Conservation (phyloP, 495 filamentous ascomycete species). For the Aeminium ludgeri region DNA sequence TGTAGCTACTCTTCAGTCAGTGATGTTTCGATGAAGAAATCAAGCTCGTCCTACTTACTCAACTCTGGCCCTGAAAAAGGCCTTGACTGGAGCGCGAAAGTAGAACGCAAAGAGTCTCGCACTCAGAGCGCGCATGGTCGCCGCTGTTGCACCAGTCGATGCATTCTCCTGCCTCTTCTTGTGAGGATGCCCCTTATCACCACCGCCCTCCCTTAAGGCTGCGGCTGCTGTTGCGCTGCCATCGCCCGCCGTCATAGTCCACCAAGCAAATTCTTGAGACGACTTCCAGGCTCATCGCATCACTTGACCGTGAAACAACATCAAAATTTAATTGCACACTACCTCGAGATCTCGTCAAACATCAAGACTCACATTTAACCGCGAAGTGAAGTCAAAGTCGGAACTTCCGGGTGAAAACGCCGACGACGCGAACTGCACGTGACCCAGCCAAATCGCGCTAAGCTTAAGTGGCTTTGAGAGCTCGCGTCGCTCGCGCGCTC, state of each 20-base stretch:
- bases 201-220: constrained; percentile 1
- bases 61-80: constrained; percentile 75
- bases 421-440: no score
- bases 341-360: no score
- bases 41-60: constrained; percentile 41
- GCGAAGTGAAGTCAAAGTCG: no score
- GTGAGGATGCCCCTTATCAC: background rate
- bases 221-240: constrained; percentile 1
- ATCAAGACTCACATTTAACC: no score
- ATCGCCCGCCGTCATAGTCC: constrained; percentile 8
- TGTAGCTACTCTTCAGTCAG: constrained; percentile 30
- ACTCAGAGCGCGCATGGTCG: constrained; percentile 61
- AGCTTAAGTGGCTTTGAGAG: no score
- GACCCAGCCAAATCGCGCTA: no score
- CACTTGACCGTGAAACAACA: no score
- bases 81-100: constrained; percentile 74
- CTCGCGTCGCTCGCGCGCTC: background rate
- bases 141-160: constrained; percentile 58
- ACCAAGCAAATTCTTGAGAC: background rate
- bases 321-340: no score
- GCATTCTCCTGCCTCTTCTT: constrained; percentile 40
- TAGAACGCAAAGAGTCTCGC: constrained; percentile 72
- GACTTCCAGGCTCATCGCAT: no score
- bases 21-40: background rate
- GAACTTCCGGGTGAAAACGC: no score